Evolutionary conservation across 2,329 filamentous ascomycete species (phyloP), one percentile per base, ranked within the genome.

Genomic region (Eurotiales sp.): DNA sequence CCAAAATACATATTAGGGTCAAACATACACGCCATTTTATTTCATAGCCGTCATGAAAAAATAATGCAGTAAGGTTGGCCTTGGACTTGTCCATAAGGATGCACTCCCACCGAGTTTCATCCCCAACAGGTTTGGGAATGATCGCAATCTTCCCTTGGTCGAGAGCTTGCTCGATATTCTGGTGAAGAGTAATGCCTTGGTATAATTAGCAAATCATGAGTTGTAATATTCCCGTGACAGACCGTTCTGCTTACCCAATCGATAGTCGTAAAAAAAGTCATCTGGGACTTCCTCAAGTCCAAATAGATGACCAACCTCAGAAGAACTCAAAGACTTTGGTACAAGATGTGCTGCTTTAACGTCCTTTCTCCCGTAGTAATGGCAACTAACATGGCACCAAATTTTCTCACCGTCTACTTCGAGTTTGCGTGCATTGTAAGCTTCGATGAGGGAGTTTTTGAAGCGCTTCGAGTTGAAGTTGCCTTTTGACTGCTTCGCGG

Each of bases 301-400:
- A 49, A 49, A 49, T 12, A 49, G 14, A 19, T 49, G 41, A 1
- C 30, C 46, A 17, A 41, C 17, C 37, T 41, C 46, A 2, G 14
- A 8, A 25, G n/a, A n/a, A n/a, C 14, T 19, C 5, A 49, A 25
- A 1, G 34, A 40, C 37, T 49, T 49, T 21, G 46, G 46, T 5
- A 49, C 46, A 4, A 49, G 37, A 14, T 49, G 34, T 2, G 46
- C 46, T 22, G 46, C 25, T 30, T 41, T 49, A 3, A 49, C 34
- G 8, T 19, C 8, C 12, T 25, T 17, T 2, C 15, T 17, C 7
- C n/a, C n/a, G 14, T 25, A 19, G 32, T 21, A 48, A 21, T 6
- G 8, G 22, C 30, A 15, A 17, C 5, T 22, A 8, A 48, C 4
- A 48, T 48, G 46, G n/a, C 32, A 48, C 19, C 32, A 48, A 11